Base-by-base conservation (phyloP, 352 stramenopile genomes). In the Phytophthora podocarpi region DNA sequence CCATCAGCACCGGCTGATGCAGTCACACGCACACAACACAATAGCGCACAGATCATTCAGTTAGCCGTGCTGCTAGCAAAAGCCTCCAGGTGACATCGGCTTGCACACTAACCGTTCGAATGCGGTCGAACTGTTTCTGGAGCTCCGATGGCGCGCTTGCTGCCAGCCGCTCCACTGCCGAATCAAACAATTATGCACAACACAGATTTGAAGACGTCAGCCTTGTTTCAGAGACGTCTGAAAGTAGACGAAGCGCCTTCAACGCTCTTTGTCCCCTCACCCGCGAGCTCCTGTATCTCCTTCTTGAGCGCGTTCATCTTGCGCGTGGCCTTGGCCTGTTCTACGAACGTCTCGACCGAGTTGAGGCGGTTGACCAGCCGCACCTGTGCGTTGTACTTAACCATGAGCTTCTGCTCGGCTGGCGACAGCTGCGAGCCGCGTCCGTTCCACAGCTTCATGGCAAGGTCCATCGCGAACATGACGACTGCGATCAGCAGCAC, bases 261-360 rank as follows among this genome's bases (percentile, higher is more conserved):
- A 23, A 18, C 42, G 9, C 21, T 28, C 20, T 21, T 32, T 20
- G 4, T 9, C 11, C 28, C 65, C 74, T 10, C 52, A 94, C 85
- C 78, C 18, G 80, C 82, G 18, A 91, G 79, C 64, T 90, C 82
- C 59, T 93, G 81, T 70, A 93, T 82, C 67, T 93, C 63, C 64
- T 92, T 93, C 71, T 95, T 93, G 49, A 93, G 51, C 15, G 72
- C 59, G 61, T 95, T 95, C 86, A 95, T 93, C 68, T 87, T 82
- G 47, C 86, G 84, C 28, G 86, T 90, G 20, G 85, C 79, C 67
- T 93, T 95, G 53, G 86, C 89, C 61, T 95, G 86, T 63, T 93
- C 86, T 42, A 95, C 86, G 47, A 95, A 95, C 57, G 82, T 95
- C 68, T 95, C 82, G 54, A 95, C 84, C 57, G 84, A 93, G 70